phyloP scores from a whole-genome alignment of 2,329 filamentous ascomycete genomes.

The Colletotrichum liaoningense region DNA sequence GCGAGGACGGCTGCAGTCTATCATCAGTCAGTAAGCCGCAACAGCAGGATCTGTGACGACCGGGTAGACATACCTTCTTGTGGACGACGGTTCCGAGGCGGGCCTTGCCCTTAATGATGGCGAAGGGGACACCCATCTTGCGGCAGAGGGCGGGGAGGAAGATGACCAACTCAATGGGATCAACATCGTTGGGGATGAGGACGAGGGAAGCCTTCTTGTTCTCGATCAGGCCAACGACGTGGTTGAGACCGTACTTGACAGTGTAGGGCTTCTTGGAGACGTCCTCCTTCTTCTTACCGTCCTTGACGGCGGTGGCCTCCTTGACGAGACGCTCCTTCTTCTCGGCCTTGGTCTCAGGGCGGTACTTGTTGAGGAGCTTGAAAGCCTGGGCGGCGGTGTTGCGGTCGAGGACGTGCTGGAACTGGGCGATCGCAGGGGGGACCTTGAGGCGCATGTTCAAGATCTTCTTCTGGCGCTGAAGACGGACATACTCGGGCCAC shows the following conservation, averaged over 20 bases:
- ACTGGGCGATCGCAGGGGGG: slow-evolving; percentile 95
- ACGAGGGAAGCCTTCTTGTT: slow-evolving; percentile 99
- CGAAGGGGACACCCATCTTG: slow-evolving; percentile 99
- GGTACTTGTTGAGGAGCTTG: slow-evolving; percentile 99
- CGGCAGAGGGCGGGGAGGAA: slow-evolving; percentile 99
- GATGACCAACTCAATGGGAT: slow-evolving; percentile 99
- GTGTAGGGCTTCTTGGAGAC: slow-evolving; percentile 99
- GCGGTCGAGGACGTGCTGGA: slow-evolving; percentile 96
- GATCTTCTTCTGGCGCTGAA: slow-evolving; percentile 95
- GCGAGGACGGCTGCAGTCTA: slow-evolving; percentile 96
- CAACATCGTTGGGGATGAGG: slow-evolving; percentile 98
- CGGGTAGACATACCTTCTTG: slow-evolving; percentile 84
- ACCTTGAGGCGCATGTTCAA: slow-evolving; percentile 99
- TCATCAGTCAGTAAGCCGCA: slow-evolving; percentile 42
- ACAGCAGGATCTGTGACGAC: no score
- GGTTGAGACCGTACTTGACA: slow-evolving; percentile 99
- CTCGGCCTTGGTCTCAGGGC: slow-evolving; percentile 97
- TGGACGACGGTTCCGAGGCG: slow-evolving; percentile 98
- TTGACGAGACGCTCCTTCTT: slow-evolving; percentile 99
- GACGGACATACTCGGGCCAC: slow-evolving; percentile 99
- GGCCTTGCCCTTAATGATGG: slow-evolving; percentile 99
- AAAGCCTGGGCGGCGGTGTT: slow-evolving; percentile 97
- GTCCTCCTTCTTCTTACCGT: slow-evolving; percentile 99
- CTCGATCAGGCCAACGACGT: slow-evolving; percentile 96
- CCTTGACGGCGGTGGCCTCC: slow-evolving; percentile 96